Conservation (phyloP, 116 monocot species). For the Trichopus zeylanicus region DNA sequence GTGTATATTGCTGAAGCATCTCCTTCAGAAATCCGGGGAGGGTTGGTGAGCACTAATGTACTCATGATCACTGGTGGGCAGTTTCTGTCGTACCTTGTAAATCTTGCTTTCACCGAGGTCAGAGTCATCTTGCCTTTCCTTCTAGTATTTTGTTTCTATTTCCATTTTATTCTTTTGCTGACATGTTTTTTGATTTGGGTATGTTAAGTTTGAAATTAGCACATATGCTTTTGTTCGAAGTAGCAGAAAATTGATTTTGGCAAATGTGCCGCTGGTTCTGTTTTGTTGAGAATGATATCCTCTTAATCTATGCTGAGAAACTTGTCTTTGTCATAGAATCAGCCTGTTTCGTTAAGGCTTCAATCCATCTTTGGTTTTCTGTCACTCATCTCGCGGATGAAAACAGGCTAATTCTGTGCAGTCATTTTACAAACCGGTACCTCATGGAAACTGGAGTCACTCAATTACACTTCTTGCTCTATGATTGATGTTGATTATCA, state of each 20-base stretch:
- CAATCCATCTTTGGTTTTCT: no score
- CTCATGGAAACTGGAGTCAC: no score
- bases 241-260: no score
- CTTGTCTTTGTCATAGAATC: no score
- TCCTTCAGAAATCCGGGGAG: conserved; percentile 94
- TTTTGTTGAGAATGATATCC: no score
- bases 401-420: no score
- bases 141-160: neutral
- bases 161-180: neutral
- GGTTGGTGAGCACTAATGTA: conserved; percentile 80
- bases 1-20: conserved; percentile 94
- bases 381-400: no score
- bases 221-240: neutral
- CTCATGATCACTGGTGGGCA: conserved; percentile 96
- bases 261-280: no score
- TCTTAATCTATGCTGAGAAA: no score
- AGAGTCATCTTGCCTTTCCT: conserved; percentile 11
- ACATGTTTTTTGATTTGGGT: neutral
- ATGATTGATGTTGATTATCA: neutral
- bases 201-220: neutral
- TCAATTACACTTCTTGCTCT: no score
- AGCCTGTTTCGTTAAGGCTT: no score
- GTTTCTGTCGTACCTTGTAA: conserved; percentile 89
- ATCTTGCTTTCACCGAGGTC: conserved; percentile 97
- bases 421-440: no score